Evolutionary conservation across 2,329 filamentous ascomycete species (phyloP).

Genomic region (Epichloe sp.): DNA sequence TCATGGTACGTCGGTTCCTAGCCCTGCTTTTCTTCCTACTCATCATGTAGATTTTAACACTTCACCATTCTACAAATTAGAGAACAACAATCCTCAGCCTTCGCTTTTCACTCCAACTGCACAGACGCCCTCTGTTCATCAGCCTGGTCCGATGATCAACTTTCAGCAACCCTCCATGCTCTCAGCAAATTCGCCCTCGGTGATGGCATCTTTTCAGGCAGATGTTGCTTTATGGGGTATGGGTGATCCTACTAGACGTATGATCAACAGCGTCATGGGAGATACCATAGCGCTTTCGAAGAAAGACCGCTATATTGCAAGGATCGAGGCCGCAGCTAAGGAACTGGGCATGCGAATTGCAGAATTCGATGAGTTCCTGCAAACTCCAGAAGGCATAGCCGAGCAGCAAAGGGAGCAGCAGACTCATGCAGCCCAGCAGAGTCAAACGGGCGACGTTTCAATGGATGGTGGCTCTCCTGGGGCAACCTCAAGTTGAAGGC

Average conservation of each 20-base stretch:
- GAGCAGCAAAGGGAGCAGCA: slow-evolving; percentile 14
- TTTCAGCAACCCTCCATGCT: slow-evolving; percentile 7
- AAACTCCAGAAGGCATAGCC: slow-evolving; percentile 14
- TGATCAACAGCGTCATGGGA: slow-evolving; percentile 28
- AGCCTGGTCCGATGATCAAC: slow-evolving; percentile 8
- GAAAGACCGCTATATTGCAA: slow-evolving; percentile 32
- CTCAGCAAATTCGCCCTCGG: neutral
- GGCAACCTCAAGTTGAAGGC: neutral
- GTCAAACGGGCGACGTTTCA: slow-evolving; percentile 7
- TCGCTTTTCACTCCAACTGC: slow-evolving; percentile 8
- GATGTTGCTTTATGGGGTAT: slow-evolving; percentile 23
- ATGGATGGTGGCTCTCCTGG: slow-evolving; percentile 7
- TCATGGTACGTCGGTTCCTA: slow-evolving; percentile 32
- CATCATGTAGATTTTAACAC: neutral
- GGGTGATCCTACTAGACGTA: slow-evolving; percentile 9
- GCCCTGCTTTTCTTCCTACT: neutral
- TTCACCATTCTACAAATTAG: slow-evolving; percentile 14
- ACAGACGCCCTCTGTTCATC: neutral
- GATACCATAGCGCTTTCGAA: slow-evolving; percentile 31
- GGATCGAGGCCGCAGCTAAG: slow-evolving; percentile 40
- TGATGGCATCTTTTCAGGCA: slow-evolving; percentile 1
- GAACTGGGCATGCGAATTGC: slow-evolving; percentile 40
- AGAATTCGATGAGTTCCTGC: slow-evolving; percentile 34
- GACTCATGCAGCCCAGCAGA: slow-evolving; percentile 9
- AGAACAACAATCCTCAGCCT: slow-evolving; percentile 30